Conservation (phyloP, 768 basidiomycete species). For the Jaapia argillacea region DNA sequence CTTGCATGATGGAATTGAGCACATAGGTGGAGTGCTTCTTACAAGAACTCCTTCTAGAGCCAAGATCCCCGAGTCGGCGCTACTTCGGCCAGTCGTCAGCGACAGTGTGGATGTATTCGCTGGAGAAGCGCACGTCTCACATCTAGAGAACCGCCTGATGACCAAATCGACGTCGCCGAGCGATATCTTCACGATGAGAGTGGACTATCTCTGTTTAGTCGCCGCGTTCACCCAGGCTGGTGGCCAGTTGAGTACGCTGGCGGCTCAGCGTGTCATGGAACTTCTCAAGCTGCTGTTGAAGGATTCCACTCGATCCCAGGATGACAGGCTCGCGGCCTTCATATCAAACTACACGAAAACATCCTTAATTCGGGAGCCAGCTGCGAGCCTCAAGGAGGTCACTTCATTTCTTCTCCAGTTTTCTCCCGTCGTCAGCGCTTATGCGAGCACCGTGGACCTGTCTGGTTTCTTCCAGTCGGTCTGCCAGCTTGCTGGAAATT, state of each 20-base stretch:
- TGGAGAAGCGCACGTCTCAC: slow-evolving; percentile 14
- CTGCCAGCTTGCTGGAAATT: slow-evolving; percentile 30
- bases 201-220: slow-evolving; percentile 54
- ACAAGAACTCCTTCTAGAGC: slow-evolving; percentile 32
- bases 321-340: slow-evolving; percentile 37
- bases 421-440: slow-evolving; percentile 41
- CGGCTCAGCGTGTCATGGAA: slow-evolving; percentile 39
- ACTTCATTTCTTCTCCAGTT: slow-evolving; percentile 44
- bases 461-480: slow-evolving; percentile 46
- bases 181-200: slow-evolving; percentile 46
- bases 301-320: slow-evolving; percentile 31
- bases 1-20: slow-evolving; percentile 59
- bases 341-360: slow-evolving; percentile 40
- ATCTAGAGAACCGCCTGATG: slow-evolving; percentile 23
- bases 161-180: slow-evolving; percentile 40
- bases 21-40: slow-evolving; percentile 46
- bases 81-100: slow-evolving; percentile 19
- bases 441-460: slow-evolving; percentile 43
- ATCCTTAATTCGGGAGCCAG: slow-evolving; percentile 32
- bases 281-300: slow-evolving; percentile 45
- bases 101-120: slow-evolving; percentile 9
- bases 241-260: slow-evolving; percentile 29
- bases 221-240: slow-evolving; percentile 39
- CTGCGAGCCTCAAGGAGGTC: slow-evolving; percentile 35
- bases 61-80: slow-evolving; percentile 28